Base-by-base conservation (phyloP, 352 stramenopile species). In the Phytophthora uliginosa region DNA sequence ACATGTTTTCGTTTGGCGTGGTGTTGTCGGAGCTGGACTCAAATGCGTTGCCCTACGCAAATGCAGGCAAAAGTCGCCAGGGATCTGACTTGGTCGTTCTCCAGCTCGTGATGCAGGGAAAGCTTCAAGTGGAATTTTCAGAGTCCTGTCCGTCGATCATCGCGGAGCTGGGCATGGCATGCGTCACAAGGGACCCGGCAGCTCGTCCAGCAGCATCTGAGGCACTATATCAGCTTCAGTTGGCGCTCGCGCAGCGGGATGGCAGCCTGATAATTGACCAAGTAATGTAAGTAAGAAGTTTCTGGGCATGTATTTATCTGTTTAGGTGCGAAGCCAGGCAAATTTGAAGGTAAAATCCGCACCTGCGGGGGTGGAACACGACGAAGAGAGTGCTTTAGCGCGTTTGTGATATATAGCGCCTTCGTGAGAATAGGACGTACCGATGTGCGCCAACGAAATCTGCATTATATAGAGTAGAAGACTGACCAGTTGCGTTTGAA, bases 1-100 rank as follows among this genome's bases (percentile, higher is more conserved):
- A 82, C 40, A 68, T 84, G 5, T 82, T 81, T 7, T 79, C 76
- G 31, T 83, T 83, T 17, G 73, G 69, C 3, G 69, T 83, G 50
- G 70, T 83, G 20, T 42, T 84, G 22, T 71, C 56, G 6, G 73
- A 84, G 28, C 31, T 84, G 12, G 77, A 81, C 26, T 64, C 63
- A 12, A 70, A 79, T 38, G 48, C 48, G 2, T 31, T 77, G 28
- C 65, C 70, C 12, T 83, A 81, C n/a, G 63, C 70, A 9, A 53
- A 67, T 47, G 59, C 48, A n/a, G 51, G 57, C 22, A 24, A 54
- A 47, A 45, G 64, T 18, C 60, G 63, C 5, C 66, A 69, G 28
- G 54, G 64, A 13, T 73, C 76, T 2, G 73, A 83, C 17, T 50
- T 76, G 17, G 69, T 61, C 8, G 50, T 81, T 59, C 47, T 83